A percentile compares a stretch with the other conserved stretches of the same genome.
Evolutionary conservation across 345 rosid species (phyloP).

Genomic region (Mercurialis annua): DNA sequence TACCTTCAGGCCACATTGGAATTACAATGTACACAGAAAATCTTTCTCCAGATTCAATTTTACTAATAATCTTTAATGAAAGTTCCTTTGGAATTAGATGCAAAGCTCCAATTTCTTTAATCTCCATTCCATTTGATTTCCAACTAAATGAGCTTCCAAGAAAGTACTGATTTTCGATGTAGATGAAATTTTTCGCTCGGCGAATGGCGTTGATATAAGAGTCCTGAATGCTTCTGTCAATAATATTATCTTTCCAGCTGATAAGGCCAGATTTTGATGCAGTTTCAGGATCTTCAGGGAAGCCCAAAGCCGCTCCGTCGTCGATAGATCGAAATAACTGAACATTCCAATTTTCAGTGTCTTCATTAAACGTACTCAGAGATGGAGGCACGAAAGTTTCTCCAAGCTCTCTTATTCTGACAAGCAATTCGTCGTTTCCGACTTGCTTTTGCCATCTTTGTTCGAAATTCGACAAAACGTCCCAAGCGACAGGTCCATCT

Average conservation of each 20-base stretch:
- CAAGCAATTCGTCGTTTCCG: constrained; percentile 28
- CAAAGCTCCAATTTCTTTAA: constrained; percentile 31
- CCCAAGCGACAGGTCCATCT: constrained; percentile 49
- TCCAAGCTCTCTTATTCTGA: constrained; percentile 18
- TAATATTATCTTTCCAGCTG: constrained; percentile 30
- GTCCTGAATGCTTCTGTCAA: constrained; percentile 51
- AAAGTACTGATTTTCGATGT: constrained; percentile 49
- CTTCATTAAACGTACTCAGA: constrained; percentile 25
- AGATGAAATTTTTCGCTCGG: constrained; percentile 45
- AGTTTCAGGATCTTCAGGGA: constrained; percentile 33
- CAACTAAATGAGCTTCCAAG: constrained; percentile 46
- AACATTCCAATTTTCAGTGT: constrained; percentile 42
- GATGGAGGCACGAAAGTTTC: constrained; percentile 23
- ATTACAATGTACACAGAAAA: constrained; percentile 41
- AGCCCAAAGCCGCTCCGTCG: constrained; percentile 42
- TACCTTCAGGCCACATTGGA: constrained; percentile 68
- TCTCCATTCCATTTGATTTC: constrained; percentile 29
- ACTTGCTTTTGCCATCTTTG: constrained; percentile 56
- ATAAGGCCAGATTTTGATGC: constrained; percentile 36
- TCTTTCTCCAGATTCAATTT: constrained; percentile 47
- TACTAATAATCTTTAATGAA: constrained; percentile 44
- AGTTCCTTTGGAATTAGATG: constrained; percentile 50
- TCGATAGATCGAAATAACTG: constrained; percentile 47
- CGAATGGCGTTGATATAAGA: constrained; percentile 48
- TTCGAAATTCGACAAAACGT: constrained; percentile 44